A percentile compares a stretch with the other conserved stretches of the same genome.
Conservation (phyloP, 2,329 filamentous ascomycete genomes). For the Talaromyces funiculosus region DNA sequence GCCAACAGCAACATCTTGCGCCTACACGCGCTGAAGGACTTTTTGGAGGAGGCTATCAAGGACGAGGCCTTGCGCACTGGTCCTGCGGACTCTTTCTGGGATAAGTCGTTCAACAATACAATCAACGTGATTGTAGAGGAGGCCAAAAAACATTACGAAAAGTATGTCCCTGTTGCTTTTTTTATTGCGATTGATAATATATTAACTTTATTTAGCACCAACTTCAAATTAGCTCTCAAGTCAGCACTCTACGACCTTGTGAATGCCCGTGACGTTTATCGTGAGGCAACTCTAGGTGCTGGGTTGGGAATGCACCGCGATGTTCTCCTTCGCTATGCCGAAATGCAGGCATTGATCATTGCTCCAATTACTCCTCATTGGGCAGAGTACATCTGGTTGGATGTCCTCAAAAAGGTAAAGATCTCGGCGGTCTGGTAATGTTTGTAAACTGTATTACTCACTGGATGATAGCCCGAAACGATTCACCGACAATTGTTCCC, state of each 20-base stretch:
- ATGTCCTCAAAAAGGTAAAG: slow-evolving; percentile 67
- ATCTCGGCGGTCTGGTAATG: background rate
- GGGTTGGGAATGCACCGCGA: slow-evolving; percentile 83
- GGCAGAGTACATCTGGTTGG: slow-evolving; percentile 89
- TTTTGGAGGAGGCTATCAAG: slow-evolving; percentile 79
- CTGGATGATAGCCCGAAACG: slow-evolving; percentile 50
- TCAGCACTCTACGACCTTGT: slow-evolving; percentile 84
- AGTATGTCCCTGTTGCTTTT: slow-evolving; percentile 41
- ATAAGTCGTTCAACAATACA: slow-evolving; percentile 88
- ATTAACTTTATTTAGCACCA: slow-evolving; percentile 45
- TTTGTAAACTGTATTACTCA: background rate
- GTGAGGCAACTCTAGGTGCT: slow-evolving; percentile 69
- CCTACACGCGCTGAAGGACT: slow-evolving; percentile 76
- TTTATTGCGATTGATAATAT: background rate
- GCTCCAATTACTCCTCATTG: slow-evolving; percentile 86
- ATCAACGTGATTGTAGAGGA: slow-evolving; percentile 78
- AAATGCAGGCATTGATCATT: slow-evolving; percentile 77
- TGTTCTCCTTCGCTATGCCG: slow-evolving; percentile 71
- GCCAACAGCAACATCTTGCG: slow-evolving; percentile 88
- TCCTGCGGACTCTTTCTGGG: slow-evolving; percentile 70
- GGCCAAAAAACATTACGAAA: slow-evolving; percentile 69
- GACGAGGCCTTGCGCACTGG: slow-evolving; percentile 73
- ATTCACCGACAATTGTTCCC: slow-evolving; percentile 79
- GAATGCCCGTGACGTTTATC: slow-evolving; percentile 83
- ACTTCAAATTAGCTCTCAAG: slow-evolving; percentile 84